phyloP scores from a whole-genome alignment of 108 stramenopile genomes.

The Schizochytrium sp. region DNA sequence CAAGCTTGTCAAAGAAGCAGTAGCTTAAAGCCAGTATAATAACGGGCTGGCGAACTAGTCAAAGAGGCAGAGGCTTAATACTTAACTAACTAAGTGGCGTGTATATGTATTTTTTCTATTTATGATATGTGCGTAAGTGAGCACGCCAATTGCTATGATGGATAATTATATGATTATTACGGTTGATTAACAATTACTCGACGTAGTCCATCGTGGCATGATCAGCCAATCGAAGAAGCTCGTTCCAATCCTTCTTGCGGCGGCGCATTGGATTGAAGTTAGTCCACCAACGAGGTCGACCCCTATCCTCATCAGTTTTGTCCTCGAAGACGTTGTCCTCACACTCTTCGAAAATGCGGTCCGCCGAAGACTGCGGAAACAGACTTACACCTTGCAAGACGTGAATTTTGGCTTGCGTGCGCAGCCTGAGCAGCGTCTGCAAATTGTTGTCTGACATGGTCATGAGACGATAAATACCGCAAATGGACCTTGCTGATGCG shows the following conservation, averaged over 20 bases:
- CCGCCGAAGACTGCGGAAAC: constrained; percentile 39
- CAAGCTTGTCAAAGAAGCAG: no score
- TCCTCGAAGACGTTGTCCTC: constrained; percentile 13
- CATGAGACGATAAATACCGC: constrained; percentile 58
- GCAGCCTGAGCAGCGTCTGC: neutral
- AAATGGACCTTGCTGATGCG: constrained; percentile 56
- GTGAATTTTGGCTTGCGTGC: constrained; percentile 29
- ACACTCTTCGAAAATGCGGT: constrained; percentile 48
- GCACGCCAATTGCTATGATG: no score
- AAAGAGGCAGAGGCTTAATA: no score
- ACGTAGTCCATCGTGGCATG: constrained; percentile 52
- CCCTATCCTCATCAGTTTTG: constrained; percentile 28
- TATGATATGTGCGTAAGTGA: no score
- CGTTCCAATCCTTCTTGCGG: constrained; percentile 59
- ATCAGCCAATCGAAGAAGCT: constrained; percentile 35
- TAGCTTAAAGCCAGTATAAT: no score
- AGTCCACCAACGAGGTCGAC: constrained; percentile 52
- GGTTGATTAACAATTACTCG: neutral
- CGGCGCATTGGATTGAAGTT: constrained; percentile 58
- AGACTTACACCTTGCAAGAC: constrained; percentile 10
- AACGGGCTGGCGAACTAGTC: no score
- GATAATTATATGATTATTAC: no score
- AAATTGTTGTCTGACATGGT: neutral
- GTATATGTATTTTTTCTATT: no score
- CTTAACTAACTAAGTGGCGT: no score